Evolutionary conservation across 169 alveolate species (phyloP).

Genomic region (Eimeria necatrix): DNA sequence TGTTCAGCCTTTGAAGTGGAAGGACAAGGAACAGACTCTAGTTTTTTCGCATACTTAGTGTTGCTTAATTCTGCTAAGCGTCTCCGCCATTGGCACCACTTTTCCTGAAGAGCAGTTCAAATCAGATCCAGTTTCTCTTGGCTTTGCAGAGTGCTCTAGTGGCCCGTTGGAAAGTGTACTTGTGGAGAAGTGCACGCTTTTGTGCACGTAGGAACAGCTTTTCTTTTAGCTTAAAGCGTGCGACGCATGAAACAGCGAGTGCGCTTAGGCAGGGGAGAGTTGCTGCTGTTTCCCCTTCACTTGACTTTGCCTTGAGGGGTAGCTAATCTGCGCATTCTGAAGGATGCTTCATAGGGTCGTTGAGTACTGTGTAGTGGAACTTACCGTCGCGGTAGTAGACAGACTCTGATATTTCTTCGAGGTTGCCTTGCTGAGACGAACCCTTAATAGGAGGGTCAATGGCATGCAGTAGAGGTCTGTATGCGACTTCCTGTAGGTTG

Average conservation of each 20-base stretch:
- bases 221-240: no score
- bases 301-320: background rate
- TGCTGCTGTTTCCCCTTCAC: background rate
- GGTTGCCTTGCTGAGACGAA: background rate
- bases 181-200: no score
- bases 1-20: no score
- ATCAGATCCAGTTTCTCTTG: background rate
- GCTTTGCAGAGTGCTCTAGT: background rate
- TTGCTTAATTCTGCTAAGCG: background rate
- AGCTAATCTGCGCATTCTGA: no score
- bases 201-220: no score
- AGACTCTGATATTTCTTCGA: background rate
- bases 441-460: background rate
- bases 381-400: background rate
- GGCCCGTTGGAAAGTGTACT: no score
- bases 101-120: background rate
- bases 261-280: no score
- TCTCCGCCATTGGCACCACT: conserved; percentile 7
- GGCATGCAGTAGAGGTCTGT: background rate
- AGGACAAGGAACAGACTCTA: no score
- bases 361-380: background rate
- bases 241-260: no score
- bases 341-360: no score
- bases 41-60: no score
- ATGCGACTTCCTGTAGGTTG: conserved; percentile 42